Base-by-base conservation (phyloP, 2,329 filamentous ascomycete genomes). In the Byssoonygena ceratinophila region DNA sequence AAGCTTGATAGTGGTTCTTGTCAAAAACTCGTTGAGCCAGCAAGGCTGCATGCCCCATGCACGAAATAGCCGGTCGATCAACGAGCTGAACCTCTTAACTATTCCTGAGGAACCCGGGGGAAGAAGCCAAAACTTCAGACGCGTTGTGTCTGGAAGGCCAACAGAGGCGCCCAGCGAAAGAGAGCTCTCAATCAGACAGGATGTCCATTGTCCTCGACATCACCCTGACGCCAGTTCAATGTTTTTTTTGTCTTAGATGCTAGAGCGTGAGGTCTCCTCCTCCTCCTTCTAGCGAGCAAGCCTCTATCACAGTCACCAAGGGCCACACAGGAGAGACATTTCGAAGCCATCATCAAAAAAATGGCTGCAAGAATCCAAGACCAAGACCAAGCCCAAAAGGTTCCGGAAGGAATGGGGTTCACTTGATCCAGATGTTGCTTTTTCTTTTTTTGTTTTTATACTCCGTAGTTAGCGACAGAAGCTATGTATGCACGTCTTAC, bases 331-430 rank as follows among this genome's bases (percentile, higher is more conserved):
- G 31, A 47, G 45, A 47, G 45, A 47, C 45, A 47, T 47, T 47
- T 23, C 31, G 31, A 47, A 47, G 29, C 45, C 45, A 47, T 47
- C 45, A 18, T 37, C 32, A 27, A 47, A 46, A 40, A 34, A n/a
- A 2, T n/a, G 3, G n/a, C 9, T n/a, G 4, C 12, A 37, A 5
- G 31, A 34, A 9, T 29, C 25, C n/a, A 18, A 31, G 20, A 45
- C 43, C 43, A 16, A 29, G 16, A n/a, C n/a, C n/a, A n/a, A n/a
- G n/a, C n/a, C n/a, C n/a, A n/a, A n/a, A n/a, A n/a, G n/a, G n/a
- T n/a, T n/a, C n/a, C n/a, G 29, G 5, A 44, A 27, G 4, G 18
- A 43, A 12, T 39, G 36, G n/a, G n/a, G 36, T 39, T 20, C 36
- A 12, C 5, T 20, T 39, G 37, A 40, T 12, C 12, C 18, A 40